Evolutionary conservation across 257 asterid genomes (phyloP).

Genomic region (Plectranthus barbatus): DNA sequence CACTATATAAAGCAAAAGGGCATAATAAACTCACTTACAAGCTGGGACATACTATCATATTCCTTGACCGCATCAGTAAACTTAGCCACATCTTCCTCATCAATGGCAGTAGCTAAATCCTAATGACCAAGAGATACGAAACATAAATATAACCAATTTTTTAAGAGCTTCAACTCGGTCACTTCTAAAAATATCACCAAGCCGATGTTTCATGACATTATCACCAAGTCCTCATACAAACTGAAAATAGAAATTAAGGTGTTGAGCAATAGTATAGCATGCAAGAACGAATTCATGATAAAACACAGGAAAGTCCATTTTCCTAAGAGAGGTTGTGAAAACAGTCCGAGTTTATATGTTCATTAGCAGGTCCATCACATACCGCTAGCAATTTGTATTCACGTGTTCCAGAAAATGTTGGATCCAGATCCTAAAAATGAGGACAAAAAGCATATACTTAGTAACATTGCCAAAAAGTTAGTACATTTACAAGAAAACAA

Average conservation of each 20-base stretch:
- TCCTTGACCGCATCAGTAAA: conserved; percentile 51
- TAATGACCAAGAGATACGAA: conserved; percentile 15
- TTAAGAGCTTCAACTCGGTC: neutral
- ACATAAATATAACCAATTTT: neutral
- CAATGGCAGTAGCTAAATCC: conserved; percentile 46
- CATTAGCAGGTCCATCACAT: conserved; percentile 7
- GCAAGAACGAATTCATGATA: neutral
- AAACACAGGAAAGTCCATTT: neutral
- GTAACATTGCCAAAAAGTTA: neutral
- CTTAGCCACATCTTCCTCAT: conserved; percentile 49
- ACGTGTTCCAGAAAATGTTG: conserved; percentile 54
- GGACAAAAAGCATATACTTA: conserved; percentile 8
- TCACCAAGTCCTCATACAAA: neutral
- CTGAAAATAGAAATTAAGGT: neutral
- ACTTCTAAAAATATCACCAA: neutral
- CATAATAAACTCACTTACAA: conserved; percentile 19
- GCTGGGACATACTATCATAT: conserved; percentile 48
- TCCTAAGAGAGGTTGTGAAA: no score
- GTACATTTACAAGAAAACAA: conserved; percentile 1
- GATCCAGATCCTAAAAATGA: conserved; percentile 44
- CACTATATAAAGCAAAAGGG: neutral
- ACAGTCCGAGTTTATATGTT: neutral
- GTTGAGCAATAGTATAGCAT: neutral
- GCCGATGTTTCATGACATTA: neutral
- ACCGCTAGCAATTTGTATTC: conserved; percentile 52